phyloP scores from a whole-genome alignment of 1,284 basidiomycete species.

The Anthracocystis setariae region DNA sequence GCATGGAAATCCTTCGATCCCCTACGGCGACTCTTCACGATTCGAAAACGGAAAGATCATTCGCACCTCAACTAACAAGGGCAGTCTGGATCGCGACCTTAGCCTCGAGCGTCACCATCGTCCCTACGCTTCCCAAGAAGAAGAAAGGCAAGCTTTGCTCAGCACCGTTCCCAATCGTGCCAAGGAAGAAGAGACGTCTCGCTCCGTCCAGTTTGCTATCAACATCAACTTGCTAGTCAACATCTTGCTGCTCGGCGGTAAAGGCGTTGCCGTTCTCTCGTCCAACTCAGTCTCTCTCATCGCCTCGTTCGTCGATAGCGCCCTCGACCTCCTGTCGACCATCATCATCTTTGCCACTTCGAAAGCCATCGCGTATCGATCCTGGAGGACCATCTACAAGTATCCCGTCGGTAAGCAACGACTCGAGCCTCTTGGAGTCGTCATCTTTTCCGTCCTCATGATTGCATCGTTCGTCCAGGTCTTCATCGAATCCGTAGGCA shows the following conservation, averaged over 20 bases:
- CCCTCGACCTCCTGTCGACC: conserved; percentile 72
- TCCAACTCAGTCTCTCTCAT: conserved; percentile 73
- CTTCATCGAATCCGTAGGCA: conserved; percentile 59
- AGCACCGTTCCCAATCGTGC: conserved; percentile 61
- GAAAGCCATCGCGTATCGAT: conserved; percentile 59
- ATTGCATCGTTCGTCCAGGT: conserved; percentile 69
- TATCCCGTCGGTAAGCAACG: conserved; percentile 72
- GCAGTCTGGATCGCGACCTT: conserved; percentile 31
- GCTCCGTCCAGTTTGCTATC: conserved; percentile 61
- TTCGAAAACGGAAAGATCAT: conserved; percentile 14
- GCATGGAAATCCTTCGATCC: conserved; percentile 3
- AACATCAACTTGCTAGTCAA: conserved; percentile 69
- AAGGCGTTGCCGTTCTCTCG: conserved; percentile 71
- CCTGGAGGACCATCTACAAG: conserved; percentile 62
- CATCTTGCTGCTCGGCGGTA: conserved; percentile 70
- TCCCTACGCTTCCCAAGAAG: conserved; percentile 44
- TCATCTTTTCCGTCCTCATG: conserved; percentile 73
- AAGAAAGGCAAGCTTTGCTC: conserved; percentile 58
- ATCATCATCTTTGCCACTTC: conserved; percentile 68
- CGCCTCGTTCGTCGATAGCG: conserved; percentile 72
- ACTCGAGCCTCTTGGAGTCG: conserved; percentile 70
- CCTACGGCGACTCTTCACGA: background rate
- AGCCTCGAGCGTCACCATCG: conserved; percentile 30
- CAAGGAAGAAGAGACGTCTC: conserved; percentile 58
- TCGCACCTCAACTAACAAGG: conserved; percentile 8